These are phyloP conservation scores for Trypanosoma cruzi DNA, from an alignment of 208 protist species.

Conservation along the genomic window DNA sequence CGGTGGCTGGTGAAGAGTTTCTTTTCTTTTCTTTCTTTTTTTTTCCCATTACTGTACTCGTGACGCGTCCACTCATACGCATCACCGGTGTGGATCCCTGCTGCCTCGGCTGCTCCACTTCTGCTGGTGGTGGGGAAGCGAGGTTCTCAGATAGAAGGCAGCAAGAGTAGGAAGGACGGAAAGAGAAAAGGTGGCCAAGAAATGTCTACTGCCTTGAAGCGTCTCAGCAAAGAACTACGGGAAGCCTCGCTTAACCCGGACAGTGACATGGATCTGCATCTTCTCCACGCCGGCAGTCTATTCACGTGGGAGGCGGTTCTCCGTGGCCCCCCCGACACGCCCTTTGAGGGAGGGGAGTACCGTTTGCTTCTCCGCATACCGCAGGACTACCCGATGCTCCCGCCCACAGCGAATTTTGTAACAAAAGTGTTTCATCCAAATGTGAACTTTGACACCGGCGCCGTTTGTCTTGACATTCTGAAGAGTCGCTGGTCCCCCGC, in stretches of 20 bases:
- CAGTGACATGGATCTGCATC: conserved; percentile 47
- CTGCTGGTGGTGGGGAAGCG: background rate
- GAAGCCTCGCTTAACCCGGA: conserved; percentile 48
- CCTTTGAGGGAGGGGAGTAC: conserved; percentile 80
- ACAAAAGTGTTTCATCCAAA: conserved; percentile 94
- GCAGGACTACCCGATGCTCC: conserved; percentile 86
- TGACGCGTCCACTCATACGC: background rate
- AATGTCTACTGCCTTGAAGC: conserved; percentile 49
- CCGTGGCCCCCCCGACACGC: conserved; percentile 71
- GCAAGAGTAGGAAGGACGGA: background rate
- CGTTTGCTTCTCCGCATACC: conserved; percentile 66
- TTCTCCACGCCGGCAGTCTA: conserved; percentile 40
- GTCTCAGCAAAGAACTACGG: conserved; percentile 64
- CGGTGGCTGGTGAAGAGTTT: background rate
- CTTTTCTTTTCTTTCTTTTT: no score
- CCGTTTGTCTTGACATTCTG: conserved; percentile 93
- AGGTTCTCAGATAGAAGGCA: background rate
- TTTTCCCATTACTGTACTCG: background rate
- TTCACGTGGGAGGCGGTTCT: conserved; percentile 75
- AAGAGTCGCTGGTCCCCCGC: conserved; percentile 90
- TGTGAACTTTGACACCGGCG: conserved; percentile 83
- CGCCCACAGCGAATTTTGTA: conserved; percentile 73
- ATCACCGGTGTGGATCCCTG: no score
- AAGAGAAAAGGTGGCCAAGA: background rate
- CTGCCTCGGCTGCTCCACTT: background rate